Evolutionary conservation across 805 yeast genomes (phyloP).

Genomic region (Candida nonsorbophila): DNA sequence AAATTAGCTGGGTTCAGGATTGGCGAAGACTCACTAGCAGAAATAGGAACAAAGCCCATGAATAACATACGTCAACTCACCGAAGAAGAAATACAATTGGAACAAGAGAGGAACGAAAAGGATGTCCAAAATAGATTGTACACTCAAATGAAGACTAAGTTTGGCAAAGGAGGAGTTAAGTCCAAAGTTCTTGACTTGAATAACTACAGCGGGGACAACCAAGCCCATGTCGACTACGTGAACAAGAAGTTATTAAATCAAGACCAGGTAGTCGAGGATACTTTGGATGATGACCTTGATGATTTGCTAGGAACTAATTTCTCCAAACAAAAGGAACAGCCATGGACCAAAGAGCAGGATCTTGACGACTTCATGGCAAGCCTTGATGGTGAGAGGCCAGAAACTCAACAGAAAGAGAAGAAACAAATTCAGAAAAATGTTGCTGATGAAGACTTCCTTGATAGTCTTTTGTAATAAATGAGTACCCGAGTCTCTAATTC

Average conservation of each 20-base stretch:
- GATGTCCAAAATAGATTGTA: slow-evolving; percentile 22
- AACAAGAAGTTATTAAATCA: slow-evolving; percentile 14
- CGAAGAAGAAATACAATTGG: slow-evolving; percentile 21
- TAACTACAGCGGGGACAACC: slow-evolving; percentile 21
- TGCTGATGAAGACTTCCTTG: slow-evolving; percentile 6
- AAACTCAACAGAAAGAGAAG: slow-evolving; percentile 1
- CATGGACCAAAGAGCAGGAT: no score
- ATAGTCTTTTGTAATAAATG: no score
- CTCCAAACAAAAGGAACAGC: no score
- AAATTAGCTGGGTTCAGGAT: slow-evolving; percentile 32
- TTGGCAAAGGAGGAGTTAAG: slow-evolving; percentile 10
- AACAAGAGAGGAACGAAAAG: slow-evolving; percentile 16
- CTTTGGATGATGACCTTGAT: slow-evolving; percentile 15
- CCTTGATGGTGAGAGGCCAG: no score
- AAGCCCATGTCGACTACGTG: slow-evolving; percentile 16
- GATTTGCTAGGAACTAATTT: slow-evolving; percentile 10
- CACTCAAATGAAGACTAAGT: slow-evolving; percentile 22
- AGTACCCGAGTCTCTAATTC: no score
- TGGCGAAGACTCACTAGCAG: slow-evolving; percentile 18
- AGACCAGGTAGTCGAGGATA: slow-evolving; percentile 1
- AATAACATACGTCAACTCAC: slow-evolving; percentile 13
- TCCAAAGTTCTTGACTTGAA: slow-evolving; percentile 29
- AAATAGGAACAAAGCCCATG: slow-evolving; percentile 1
- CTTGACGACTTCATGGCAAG: no score
- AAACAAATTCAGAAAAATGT: neutral